Percentiles rank a stretch among this genome's conserved stretches.
These are phyloP conservation scores for Spirogloea muscicola DNA, from an alignment of 139 green algal species.

Conservation along the genomic window DNA sequence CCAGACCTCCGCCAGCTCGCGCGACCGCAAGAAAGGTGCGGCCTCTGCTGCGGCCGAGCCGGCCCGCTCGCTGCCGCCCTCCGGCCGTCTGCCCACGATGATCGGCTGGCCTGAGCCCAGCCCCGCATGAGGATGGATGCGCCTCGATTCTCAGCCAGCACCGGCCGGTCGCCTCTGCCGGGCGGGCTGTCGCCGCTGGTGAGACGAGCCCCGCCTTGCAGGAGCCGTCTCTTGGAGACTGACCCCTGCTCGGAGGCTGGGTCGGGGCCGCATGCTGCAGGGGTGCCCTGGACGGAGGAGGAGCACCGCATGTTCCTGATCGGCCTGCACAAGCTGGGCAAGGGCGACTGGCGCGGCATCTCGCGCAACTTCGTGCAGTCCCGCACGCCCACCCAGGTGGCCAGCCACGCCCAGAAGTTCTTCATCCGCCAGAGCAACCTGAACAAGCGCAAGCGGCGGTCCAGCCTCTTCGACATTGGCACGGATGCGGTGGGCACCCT, in stretches of 20 bases:
- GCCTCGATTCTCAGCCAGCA: too few species aligned
- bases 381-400: constrained; percentile 74
- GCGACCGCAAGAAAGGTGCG: too few species aligned
- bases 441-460: constrained; percentile 69
- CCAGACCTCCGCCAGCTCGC: too few species aligned
- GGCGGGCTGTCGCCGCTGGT: background rate
- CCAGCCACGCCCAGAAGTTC: constrained; percentile 89
- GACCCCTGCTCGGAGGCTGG: too few species aligned
- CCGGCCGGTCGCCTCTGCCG: too few species aligned
- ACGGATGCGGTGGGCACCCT: constrained; percentile 22
- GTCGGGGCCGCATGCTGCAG: constrained; percentile 51
- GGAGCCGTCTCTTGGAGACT: background rate
- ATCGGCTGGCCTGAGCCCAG: background rate
- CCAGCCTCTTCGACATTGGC: constrained; percentile 55
- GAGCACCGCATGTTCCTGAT: constrained; percentile 76
- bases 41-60: too few species aligned
- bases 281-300: constrained; percentile 71
- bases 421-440: constrained; percentile 69
- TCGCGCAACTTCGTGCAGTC: constrained; percentile 60
- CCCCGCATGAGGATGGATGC: background rate
- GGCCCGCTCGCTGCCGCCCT: too few species aligned
- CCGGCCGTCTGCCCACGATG: background rate
- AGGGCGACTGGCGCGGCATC: constrained; percentile 81
- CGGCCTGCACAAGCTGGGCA: constrained; percentile 68
- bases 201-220: background rate